Conservation (phyloP, 73 alveolate genomes). For the Paramecium bursaria region DNA sequence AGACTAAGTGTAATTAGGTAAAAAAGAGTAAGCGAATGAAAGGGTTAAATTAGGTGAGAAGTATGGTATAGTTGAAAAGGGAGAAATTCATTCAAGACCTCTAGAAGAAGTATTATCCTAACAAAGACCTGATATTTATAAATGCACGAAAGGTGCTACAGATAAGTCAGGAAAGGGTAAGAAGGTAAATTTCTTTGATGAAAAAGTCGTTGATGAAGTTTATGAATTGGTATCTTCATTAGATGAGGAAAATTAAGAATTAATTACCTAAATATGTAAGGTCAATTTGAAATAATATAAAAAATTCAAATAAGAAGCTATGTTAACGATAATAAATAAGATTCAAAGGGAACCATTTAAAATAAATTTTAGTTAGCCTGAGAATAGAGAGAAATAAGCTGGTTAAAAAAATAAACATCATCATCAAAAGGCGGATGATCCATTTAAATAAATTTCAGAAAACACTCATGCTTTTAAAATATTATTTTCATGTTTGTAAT, state of each 20-base stretch:
- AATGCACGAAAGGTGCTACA: conserved; percentile 2
- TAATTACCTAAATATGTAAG: neutral
- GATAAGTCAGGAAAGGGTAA: neutral
- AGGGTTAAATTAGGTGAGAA: conserved; percentile 8
- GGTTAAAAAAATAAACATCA: neutral
- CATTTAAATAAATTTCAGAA: neutral
- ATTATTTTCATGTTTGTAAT: conserved; percentile 13
- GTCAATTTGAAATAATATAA: conserved; percentile 7
- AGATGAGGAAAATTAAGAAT: conserved; percentile 1
- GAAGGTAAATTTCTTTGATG: conserved; percentile 49
- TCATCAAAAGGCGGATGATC: neutral
- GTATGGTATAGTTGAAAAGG: conserved; percentile 34
- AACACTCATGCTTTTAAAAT: neutral
- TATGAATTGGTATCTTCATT: conserved; percentile 14
- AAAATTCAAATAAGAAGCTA: conserved; percentile 30
- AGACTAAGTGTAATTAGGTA: neutral
- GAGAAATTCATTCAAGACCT: neutral
- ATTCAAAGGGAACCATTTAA: conserved; percentile 39
- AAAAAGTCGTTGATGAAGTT: conserved; percentile 51
- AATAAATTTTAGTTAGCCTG: neutral
- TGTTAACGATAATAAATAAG: conserved; percentile 27
- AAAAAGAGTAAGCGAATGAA: neutral
- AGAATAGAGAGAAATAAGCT: neutral
- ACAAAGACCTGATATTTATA: conserved; percentile 39
- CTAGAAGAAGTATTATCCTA: conserved; percentile 16